phyloP scores from a whole-genome alignment of 768 basidiomycete species.

The Thelephora ganbajun region DNA sequence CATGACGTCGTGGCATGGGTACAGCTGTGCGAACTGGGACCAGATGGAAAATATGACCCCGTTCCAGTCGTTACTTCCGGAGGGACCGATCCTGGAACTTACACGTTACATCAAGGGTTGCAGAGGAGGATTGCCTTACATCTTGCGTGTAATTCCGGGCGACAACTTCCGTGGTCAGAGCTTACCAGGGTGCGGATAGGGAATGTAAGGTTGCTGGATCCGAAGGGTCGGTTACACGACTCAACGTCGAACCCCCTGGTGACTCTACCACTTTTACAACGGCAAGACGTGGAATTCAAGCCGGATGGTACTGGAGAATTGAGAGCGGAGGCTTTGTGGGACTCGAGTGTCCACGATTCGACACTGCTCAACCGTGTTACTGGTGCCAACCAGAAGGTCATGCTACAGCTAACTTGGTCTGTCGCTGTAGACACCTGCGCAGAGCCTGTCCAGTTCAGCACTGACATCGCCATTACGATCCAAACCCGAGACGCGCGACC shows the following conservation, averaged over 20 bases:
- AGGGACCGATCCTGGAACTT: conserved; percentile 68
- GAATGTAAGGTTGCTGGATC: conserved; percentile 74
- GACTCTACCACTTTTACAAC: conserved; percentile 60
- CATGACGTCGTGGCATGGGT: conserved; percentile 89
- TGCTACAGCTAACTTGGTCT: conserved; percentile 65
- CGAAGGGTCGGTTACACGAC: conserved; percentile 70
- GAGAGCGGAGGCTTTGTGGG: conserved; percentile 71
- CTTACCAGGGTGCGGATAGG: conserved; percentile 67
- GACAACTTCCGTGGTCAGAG: conserved; percentile 77
- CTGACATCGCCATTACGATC: conserved; percentile 79
- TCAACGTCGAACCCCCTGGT: conserved; percentile 58
- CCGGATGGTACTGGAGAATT: conserved; percentile 74
- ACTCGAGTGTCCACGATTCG: conserved; percentile 85
- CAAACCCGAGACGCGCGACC: conserved; percentile 75
- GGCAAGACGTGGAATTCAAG: conserved; percentile 61
- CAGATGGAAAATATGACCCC: conserved; percentile 72
- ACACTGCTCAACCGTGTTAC: conserved; percentile 78
- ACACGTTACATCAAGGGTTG: conserved; percentile 84
- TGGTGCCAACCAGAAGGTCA: conserved; percentile 57
- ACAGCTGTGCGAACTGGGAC: conserved; percentile 75
- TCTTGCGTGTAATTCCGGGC: conserved; percentile 79
- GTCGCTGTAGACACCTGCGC: conserved; percentile 73
- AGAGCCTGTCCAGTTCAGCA: conserved; percentile 78
- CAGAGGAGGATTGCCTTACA: conserved; percentile 72
- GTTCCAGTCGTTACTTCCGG: conserved; percentile 72